Evolutionary conservation across 2,329 filamentous ascomycete genomes (phyloP).

Genomic region (Aspergillus glaucus): DNA sequence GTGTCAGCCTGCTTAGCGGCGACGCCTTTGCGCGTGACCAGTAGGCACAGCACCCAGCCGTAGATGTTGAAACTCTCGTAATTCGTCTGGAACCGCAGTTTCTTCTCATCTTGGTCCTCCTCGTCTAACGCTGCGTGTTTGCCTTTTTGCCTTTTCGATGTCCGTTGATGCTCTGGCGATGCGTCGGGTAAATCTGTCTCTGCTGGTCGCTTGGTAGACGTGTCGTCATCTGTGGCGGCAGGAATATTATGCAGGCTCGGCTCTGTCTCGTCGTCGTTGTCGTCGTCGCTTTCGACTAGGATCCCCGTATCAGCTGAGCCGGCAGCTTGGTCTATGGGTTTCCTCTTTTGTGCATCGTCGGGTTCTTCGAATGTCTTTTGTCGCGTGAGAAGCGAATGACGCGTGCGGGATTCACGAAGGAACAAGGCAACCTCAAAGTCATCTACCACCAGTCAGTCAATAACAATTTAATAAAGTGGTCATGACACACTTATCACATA

Average conservation of each 20-base stretch:
- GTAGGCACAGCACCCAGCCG: slow-evolving; percentile 82
- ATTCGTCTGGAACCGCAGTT: slow-evolving; percentile 73
- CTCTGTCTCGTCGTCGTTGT: slow-evolving; percentile 32
- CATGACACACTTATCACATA: slow-evolving; percentile 28
- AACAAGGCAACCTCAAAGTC: slow-evolving; percentile 96
- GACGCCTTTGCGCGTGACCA: slow-evolving; percentile 66
- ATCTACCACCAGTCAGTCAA: slow-evolving; percentile 47
- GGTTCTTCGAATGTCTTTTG: slow-evolving; percentile 67
- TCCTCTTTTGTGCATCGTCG: slow-evolving; percentile 25
- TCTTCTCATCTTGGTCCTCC: slow-evolving; percentile 62
- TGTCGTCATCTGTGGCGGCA: slow-evolving; percentile 17
- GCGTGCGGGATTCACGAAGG: slow-evolving; percentile 74
- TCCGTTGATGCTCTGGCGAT: slow-evolving; percentile 2
- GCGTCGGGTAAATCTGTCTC: slow-evolving; percentile 5
- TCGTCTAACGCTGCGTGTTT: slow-evolving; percentile 31
- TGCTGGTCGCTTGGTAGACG: slow-evolving; percentile 11
- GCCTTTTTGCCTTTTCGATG: slow-evolving; percentile 29
- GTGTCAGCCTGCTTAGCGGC: slow-evolving; percentile 33
- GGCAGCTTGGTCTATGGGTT: not conserved
- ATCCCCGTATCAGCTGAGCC: slow-evolving; percentile 32
- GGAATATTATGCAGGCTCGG: slow-evolving; percentile 54
- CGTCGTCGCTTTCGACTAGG: slow-evolving; percentile 58
- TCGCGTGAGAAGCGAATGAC: slow-evolving; percentile 81
- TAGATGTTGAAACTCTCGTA: slow-evolving; percentile 98
- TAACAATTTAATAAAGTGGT: too few relatives aligned